Percentiles rank a stretch among this genome's conserved stretches.
Conservation (phyloP, 2,329 filamentous ascomycete genomes). For the Colletotrichum higginsianum region DNA sequence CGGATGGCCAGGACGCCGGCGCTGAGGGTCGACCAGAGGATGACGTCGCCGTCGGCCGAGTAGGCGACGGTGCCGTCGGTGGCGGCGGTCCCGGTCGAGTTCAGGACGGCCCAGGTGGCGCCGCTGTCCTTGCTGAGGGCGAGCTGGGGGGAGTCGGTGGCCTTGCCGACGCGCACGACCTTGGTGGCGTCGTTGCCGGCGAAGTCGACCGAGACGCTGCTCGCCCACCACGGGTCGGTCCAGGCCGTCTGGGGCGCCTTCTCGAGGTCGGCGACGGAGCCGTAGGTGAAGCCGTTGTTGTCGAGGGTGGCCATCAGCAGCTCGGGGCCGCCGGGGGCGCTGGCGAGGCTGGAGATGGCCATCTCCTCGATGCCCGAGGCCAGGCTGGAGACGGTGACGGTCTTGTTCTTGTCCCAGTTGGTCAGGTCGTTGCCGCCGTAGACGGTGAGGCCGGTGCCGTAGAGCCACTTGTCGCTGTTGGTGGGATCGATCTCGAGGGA, state of each 20-base stretch:
- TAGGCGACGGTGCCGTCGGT: constrained; percentile 64
- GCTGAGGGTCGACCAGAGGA: constrained; percentile 62
- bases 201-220: constrained; percentile 63
- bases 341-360: constrained; percentile 64
- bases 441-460: constrained; percentile 71
- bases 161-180: constrained; percentile 66
- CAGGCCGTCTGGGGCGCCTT: constrained; percentile 61
- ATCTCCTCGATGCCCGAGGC: constrained; percentile 71
- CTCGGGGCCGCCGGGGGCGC: constrained; percentile 64
- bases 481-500: constrained; percentile 70
- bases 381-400: constrained; percentile 65
- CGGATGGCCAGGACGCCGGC: constrained; percentile 60
- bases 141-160: constrained; percentile 58
- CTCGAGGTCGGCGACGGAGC: constrained; percentile 53
- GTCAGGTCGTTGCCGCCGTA: constrained; percentile 69
- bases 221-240: constrained; percentile 63
- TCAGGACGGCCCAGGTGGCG: constrained; percentile 62
- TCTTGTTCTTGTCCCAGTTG: constrained; percentile 66
- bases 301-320: constrained; percentile 67
- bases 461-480: constrained; percentile 73
- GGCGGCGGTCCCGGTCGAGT: constrained; percentile 61
- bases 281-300: constrained; percentile 66
- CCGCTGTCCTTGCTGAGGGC: constrained; percentile 67
- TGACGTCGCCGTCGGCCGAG: constrained; percentile 65
- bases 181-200: constrained; percentile 62